A percentile compares a stretch with the other conserved stretches of the same genome.
Conservation (phyloP, 805 yeast genomes). For the Cyberlindnera bimundalis region DNA sequence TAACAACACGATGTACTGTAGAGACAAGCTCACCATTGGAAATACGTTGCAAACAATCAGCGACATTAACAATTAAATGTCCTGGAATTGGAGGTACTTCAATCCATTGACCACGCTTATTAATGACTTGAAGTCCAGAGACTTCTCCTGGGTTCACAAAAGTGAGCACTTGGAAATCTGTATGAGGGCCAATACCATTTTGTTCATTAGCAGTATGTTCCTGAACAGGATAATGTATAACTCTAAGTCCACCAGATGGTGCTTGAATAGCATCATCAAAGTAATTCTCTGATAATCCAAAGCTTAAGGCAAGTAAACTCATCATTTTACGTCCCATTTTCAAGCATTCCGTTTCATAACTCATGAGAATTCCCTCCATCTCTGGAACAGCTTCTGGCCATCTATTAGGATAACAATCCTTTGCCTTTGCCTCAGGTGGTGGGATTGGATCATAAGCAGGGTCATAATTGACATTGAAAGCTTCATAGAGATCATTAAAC, state of each 20-base stretch:
- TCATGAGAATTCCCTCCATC: conserved; percentile 23
- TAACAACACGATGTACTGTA: conserved; percentile 38
- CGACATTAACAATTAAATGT: conserved; percentile 37
- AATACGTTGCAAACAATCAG: conserved; percentile 37
- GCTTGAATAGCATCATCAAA: conserved; percentile 25
- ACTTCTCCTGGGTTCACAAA: conserved; percentile 34
- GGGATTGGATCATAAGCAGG: conserved; percentile 18
- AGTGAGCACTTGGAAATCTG: conserved; percentile 37
- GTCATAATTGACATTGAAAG: conserved; percentile 32
- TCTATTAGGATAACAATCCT: conserved; percentile 25
- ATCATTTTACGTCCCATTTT: conserved; percentile 26
- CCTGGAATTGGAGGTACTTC: conserved; percentile 34
- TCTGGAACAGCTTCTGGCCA: conserved; percentile 30
- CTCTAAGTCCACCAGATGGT: conserved; percentile 30
- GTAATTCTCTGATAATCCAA: conserved; percentile 29
- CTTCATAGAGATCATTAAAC: conserved; percentile 32
- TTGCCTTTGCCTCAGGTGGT: conserved; percentile 22
- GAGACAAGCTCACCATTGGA: conserved; percentile 37
- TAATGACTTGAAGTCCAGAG: conserved; percentile 38
- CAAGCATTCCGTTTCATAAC: conserved; percentile 25
- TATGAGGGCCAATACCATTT: conserved; percentile 39
- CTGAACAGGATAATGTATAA: conserved; percentile 34
- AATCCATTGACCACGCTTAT: conserved; percentile 31
- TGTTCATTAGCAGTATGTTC: conserved; percentile 28
- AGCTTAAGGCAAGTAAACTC: conserved; percentile 29